phyloP scores from a whole-genome alignment of 2,329 filamentous ascomycete species.

The Fusarium sp. region DNA sequence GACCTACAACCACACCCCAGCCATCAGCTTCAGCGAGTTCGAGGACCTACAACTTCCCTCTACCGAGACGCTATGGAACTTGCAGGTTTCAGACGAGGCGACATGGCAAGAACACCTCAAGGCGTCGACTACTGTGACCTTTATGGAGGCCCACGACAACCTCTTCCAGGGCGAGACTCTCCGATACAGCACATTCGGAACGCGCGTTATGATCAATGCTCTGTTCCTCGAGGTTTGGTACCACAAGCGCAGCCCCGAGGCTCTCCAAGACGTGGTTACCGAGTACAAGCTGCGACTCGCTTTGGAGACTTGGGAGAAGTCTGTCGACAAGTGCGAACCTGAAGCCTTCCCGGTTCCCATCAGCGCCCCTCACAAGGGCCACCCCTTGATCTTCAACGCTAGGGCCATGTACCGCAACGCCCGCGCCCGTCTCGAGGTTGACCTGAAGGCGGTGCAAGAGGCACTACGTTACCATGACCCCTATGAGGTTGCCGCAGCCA shows the following conservation, averaged over 20 bases:
- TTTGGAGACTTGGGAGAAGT: conserved; percentile 98
- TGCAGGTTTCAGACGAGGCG: conserved; percentile 81
- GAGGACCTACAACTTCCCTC: conserved; percentile 93
- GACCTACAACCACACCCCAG: conserved; percentile 97
- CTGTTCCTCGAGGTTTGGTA: conserved; percentile 99
- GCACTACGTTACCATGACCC: conserved; percentile 96
- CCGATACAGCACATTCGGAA: conserved; percentile 95
- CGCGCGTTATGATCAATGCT: conserved; percentile 98
- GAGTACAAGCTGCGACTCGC: conserved; percentile 98
- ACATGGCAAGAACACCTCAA: conserved; percentile 86
- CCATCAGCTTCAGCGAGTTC: conserved; percentile 98
- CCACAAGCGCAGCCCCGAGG: conserved; percentile 98
- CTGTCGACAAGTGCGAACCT: conserved; percentile 90
- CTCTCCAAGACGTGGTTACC: conserved; percentile 94
- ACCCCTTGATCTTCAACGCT: conserved; percentile 97
- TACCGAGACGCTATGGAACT: conserved; percentile 94
- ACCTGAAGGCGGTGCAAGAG: conserved; percentile 95
- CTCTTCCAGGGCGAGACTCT: conserved; percentile 93
- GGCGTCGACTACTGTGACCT: conserved; percentile 80
- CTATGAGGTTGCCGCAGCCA: conserved; percentile 95
- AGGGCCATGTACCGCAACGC: conserved; percentile 98
- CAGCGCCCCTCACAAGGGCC: conserved; percentile 94
- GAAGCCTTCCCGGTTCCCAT: conserved; percentile 90
- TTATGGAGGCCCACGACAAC: conserved; percentile 93
- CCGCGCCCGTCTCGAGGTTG: conserved; percentile 90